Evolutionary conservation across 73 alveolate genomes (phyloP).

Genomic region (Blepharisma stoltei): DNA sequence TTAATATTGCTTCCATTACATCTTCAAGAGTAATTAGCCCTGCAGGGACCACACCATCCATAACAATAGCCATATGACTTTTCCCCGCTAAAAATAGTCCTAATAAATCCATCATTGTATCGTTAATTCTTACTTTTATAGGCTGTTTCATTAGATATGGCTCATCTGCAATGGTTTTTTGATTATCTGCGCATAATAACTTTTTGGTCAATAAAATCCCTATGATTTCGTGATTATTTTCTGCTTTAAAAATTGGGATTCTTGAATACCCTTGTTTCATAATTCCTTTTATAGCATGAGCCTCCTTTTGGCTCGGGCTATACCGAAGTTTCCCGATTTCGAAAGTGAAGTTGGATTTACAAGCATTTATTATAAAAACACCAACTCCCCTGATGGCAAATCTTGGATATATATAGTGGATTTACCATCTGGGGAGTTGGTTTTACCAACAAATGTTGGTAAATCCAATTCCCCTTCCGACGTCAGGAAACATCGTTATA

Average conservation of each 20-base stretch:
- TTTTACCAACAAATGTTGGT: too few species aligned
- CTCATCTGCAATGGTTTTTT: constrained; percentile 39
- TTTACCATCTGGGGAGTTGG: too few species aligned
- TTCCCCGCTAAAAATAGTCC: constrained; percentile 54
- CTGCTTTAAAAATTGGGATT: constrained; percentile 11
- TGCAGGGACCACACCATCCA: background rate
- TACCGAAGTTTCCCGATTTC: too few species aligned
- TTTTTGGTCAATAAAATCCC: constrained; percentile 49
- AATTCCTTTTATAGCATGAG: too few species aligned
- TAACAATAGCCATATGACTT: constrained; percentile 69
- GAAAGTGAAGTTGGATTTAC: too few species aligned
- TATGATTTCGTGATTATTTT: background rate
- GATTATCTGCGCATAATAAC: constrained; percentile 51
- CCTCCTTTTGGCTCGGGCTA: too few species aligned
- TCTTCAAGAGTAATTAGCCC: constrained; percentile 38
- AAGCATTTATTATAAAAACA: too few species aligned
- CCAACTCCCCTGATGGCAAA: too few species aligned
- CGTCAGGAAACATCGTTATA: too few species aligned
- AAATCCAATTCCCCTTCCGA: too few species aligned
- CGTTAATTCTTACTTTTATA: constrained; percentile 45
- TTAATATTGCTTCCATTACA: constrained; percentile 32
- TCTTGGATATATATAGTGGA: too few species aligned
- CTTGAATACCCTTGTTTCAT: constrained; percentile 15
- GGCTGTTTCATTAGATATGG: constrained; percentile 47
- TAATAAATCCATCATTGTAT: constrained; percentile 50